Evolutionary conservation across 169 alveolate species (phyloP).

Genomic region (Plasmodium falciparum): DNA sequence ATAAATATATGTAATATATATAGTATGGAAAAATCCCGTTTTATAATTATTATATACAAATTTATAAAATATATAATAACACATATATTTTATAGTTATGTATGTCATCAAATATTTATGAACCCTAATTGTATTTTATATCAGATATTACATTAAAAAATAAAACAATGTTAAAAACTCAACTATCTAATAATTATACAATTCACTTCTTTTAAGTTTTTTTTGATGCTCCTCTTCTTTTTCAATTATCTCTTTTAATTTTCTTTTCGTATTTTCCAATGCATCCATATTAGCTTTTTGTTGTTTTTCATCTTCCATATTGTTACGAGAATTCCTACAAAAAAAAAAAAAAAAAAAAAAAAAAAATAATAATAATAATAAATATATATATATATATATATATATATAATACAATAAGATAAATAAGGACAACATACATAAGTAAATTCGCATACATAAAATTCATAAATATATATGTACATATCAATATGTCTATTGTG

Average conservation of each 20-base stretch:
- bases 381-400: no score
- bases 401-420: background rate
- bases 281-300: conserved; percentile 9
- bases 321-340: conserved; percentile 31
- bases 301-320: background rate
- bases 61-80: no score
- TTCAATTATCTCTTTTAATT: conserved; percentile 56
- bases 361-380: background rate
- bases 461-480: background rate
- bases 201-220: conserved; percentile 10
- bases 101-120: no score
- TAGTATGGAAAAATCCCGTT: no score
- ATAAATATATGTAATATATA: no score
- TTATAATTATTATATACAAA: no score
- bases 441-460: background rate
- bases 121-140: no score
- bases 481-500: no score
- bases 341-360: background rate
- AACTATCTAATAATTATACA: no score
- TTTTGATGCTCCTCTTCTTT: conserved; percentile 53
- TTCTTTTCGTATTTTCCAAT: conserved; percentile 58
- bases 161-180: no score
- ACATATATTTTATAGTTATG: no score
- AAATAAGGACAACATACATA: background rate
- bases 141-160: no score